Conservation (phyloP, 2,329 filamentous ascomycete species). For the Fusarium musae region DNA sequence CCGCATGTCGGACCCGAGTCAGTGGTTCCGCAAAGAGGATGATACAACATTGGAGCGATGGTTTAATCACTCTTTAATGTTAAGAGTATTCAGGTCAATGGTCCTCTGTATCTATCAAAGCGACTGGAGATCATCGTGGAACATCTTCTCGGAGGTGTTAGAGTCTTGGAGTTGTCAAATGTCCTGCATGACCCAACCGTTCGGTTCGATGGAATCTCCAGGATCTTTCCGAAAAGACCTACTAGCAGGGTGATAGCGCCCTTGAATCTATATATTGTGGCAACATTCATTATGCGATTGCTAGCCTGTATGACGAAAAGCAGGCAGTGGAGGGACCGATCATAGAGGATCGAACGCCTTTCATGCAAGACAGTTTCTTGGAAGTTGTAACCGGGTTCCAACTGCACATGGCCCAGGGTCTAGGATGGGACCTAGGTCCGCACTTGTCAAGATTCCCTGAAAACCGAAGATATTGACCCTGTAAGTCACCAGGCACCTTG, state of each 20-base stretch:
- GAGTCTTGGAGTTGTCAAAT: not conserved
- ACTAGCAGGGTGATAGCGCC: not conserved
- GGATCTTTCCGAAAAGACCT: not conserved
- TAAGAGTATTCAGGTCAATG: accelerated
- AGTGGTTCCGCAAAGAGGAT: not conserved
- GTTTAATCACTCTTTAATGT: not conserved
- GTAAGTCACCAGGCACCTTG: not conserved
- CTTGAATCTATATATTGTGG: not conserved
- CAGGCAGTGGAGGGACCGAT: too few species aligned
- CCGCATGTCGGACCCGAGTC: slow-evolving; percentile 16
- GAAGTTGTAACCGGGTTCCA: not conserved
- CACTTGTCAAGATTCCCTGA: not conserved
- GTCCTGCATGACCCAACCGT: not conserved
- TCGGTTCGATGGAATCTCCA: not conserved
- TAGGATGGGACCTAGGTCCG: not conserved
- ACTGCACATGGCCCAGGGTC: not conserved
- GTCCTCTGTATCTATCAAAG: accelerated
- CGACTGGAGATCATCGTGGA: not conserved
- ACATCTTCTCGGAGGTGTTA: not conserved
- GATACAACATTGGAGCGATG: not conserved
- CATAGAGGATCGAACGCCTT: not conserved
- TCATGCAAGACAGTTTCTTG: not conserved
- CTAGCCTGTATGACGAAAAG: not conserved
- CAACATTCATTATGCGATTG: not conserved
- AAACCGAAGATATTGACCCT: not conserved